These are phyloP conservation scores for Rhodotorula sp. DNA, from an alignment of 1,284 basidiomycete species.

Conservation along the genomic window DNA sequence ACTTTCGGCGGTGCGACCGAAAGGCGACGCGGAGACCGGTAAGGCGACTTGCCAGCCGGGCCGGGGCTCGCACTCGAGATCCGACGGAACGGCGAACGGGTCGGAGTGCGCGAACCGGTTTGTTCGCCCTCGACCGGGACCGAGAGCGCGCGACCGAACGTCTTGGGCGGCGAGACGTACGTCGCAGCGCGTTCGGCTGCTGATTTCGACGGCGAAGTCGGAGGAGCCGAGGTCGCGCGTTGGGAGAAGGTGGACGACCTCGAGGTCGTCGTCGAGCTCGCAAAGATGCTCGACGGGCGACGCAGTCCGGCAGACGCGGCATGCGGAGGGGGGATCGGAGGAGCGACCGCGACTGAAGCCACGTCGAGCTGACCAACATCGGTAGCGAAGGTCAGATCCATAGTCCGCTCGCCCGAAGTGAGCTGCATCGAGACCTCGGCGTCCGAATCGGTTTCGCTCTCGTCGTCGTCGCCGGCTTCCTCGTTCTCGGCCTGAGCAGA, in stretches of 20 bases:
- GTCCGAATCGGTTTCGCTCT: slow-evolving; percentile 24
- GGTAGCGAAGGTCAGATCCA: slow-evolving; percentile 19
- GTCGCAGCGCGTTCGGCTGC: neutral
- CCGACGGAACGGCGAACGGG: slow-evolving; percentile 17
- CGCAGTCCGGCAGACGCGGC: neutral
- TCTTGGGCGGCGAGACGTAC: neutral
- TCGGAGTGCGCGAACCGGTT: neutral
- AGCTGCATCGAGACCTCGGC: slow-evolving; percentile 35
- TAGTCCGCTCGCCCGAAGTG: slow-evolving; percentile 13
- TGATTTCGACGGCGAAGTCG: slow-evolving; percentile 7
- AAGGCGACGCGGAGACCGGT: slow-evolving; percentile 22
- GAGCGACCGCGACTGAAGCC: slow-evolving; percentile 9
- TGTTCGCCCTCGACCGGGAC: slow-evolving; percentile 1
- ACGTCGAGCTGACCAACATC: neutral
- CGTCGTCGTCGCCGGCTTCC: slow-evolving; percentile 9
- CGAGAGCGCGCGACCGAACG: neutral
- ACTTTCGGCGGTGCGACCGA: neutral
- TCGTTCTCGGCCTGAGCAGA: too few relatives aligned
- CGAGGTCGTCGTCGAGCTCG: neutral
- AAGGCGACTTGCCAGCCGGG: slow-evolving; percentile 1
- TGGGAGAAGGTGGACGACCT: neutral
- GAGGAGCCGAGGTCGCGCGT: slow-evolving; percentile 7
- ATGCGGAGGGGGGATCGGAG: neutral
- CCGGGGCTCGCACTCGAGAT: neutral
- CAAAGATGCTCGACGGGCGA: neutral